Base-by-base conservation (phyloP, 768 basidiomycete genomes). In the Suillus occidentalis region DNA sequence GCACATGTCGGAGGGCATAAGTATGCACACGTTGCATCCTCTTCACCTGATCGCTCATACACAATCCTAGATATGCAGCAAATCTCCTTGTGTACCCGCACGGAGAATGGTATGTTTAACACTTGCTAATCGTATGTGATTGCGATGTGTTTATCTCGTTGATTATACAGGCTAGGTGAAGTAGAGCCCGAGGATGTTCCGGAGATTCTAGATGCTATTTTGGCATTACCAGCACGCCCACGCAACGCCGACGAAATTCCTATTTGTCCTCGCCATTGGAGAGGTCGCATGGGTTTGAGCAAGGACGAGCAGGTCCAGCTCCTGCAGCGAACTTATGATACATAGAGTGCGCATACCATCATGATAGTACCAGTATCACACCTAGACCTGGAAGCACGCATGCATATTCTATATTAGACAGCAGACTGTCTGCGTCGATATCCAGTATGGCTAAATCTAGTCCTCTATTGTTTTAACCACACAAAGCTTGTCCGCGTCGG, bases 1-100 rank as follows among this genome's bases (percentile, higher is more conserved):
- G 89, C 84, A 2, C 93, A 95, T 74, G 87, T 95, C 60, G 93
- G 94, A 1, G 92, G 92, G 31, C 93, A 95, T 76, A 83, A 91
- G 92, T 91, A 71, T 72, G 88, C 81, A 9, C 25, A 61, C 34
- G 31, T 52, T 40, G 31, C 52, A 60, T 6, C 22, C 53, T 28
- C 52, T 13, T 57, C 22, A 66, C 31, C 50, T 12, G 3, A 61
- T n/a, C 13, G 47, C 65, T 53, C 68, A 63, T 61, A 40, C 22
- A 42, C 65, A 62, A n/a, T 40, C 20, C 37, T 49, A 90, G 89
- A 71, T 85, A 86, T 68, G 90, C 90, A 3, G 89, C 87, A 1
- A 92, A 91, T 73, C 58, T 90, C 13, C 72, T 92, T 13, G 78
- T 90, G 0, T 91, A 85, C 69, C 90, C 90, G 18, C 84, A 85